Evolutionary conservation across 139 green algal genomes (phyloP), one percentile per base, ranked within the genome.

Genomic region (Mesostigma viride): DNA sequence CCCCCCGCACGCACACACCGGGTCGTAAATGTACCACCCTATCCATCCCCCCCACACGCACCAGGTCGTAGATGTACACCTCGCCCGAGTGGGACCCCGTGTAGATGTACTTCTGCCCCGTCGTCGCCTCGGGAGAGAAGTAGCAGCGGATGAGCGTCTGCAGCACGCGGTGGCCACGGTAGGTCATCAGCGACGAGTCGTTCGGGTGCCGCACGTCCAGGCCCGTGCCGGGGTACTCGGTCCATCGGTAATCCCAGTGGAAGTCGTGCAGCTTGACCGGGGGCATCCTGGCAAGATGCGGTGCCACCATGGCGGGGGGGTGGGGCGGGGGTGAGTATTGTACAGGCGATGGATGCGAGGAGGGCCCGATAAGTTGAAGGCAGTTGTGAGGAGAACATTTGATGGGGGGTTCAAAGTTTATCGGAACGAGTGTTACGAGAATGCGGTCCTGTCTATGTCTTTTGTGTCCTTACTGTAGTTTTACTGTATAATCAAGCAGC

Each of bases 111-210:
- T 89, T 79, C 76, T 95, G 88, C 1, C 86, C 91, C 3, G 89
- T 96, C 71, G 53, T 63, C 53, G 31, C 4, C 27, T 31, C 8
- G 24, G 72, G 72, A 1, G 67, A 76, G 62, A 90, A 96, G 83
- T 97, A 96, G 6, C 86, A 82, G 2, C 92, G 75, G 35, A 96
- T 95, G 40, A 98, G 89, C 2, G 92, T 98, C 58, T 86, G 75
- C 6, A 91, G 76, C 31, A 94, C 91, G 6, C 32, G 59, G 69
- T 98, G 91, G 3, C 91, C 91, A 0, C 83, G 73, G 78, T 86
- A 96, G 1, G 88, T 95, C 76, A 85, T 84, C 28, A 98, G 24
- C 48, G 71, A 82, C 28, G 48, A n/a, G 79, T 97, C 91, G 58
- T 82, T 30, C 0, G 91, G 88, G 81, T 98, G 92, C 17, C 35